Evolutionary conservation across 371 early-diverging fungal genomes (phyloP).

Genomic region (Actinomucor elegans): DNA sequence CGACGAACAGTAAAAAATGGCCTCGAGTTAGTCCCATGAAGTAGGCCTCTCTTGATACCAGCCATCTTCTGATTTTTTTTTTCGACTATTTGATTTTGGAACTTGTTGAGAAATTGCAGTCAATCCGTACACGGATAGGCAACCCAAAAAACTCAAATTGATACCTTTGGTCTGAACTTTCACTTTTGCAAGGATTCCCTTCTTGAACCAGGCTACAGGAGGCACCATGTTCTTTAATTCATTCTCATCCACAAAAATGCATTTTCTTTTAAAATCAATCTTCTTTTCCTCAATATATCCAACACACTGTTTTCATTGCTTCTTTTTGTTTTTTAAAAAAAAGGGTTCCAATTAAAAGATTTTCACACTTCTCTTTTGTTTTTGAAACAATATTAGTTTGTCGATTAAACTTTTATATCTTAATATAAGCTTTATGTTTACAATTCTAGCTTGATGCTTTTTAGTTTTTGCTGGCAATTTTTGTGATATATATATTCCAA

Average conservation of each 20-base stretch:
- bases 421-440: too few species aligned
- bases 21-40: conserved; percentile 14
- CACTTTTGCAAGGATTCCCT: conserved; percentile 6
- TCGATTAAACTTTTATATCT: too few species aligned
- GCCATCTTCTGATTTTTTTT: conserved; percentile 11
- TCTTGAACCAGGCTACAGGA: conserved; percentile 8
- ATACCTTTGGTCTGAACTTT: conserved; percentile 2
- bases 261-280: too few species aligned
- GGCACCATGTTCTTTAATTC: conserved; percentile 12
- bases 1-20: conserved; percentile 17
- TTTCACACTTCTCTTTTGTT: too few species aligned
- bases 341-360: too few species aligned
- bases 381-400: too few species aligned
- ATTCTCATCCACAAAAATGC: conserved; percentile 13
- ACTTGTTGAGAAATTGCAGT: conserved; percentile 7
- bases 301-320: too few species aligned
- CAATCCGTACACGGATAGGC: conserved; percentile 9
- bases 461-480: too few species aligned
- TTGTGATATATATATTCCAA: too few species aligned
- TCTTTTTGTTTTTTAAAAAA: too few species aligned
- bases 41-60: conserved; percentile 13
- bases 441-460: too few species aligned
- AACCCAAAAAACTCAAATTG: conserved; percentile 5
- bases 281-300: too few species aligned
- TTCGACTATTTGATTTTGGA: conserved; percentile 8